Evolutionary conservation across 805 yeast species (phyloP), one percentile per base, ranked within the genome.

Genomic region (Suhomyces vadensis): DNA sequence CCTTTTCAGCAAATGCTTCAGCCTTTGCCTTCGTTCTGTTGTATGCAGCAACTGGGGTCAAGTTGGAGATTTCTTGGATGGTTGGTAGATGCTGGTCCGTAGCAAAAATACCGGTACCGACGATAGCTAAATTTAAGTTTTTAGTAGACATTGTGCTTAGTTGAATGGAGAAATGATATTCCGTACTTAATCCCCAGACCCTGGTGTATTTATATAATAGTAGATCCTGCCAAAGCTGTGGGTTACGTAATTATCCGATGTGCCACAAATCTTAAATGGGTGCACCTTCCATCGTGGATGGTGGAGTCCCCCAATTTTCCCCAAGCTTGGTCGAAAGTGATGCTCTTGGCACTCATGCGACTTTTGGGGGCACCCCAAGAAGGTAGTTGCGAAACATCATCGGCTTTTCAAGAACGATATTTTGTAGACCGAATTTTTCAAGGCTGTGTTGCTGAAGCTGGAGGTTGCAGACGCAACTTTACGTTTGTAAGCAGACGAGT

Each of bases 81-180:
- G 86, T 79, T 33, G 97, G 98, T 51, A 87, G 75, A 62, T 92
- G 98, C 44, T 78, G 74, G 50, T 85, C 87, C 22, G 80, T 79
- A 49, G 98, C 97, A 61, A 92, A 92, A 57, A 92, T 87, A 55
- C 94, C 94, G 3, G 94, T 86, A 43, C 94, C 94, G 44, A 85
- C 77, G 37, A 85, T 69, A 42, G 86, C 89, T 40, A 83, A 78
- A 60, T 79, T 83, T 37, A 78, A 65, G 27, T 25, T 35, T 21
- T 36, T 41, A 23, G 49, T n/a, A 36, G 44, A 13, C 49, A 45
- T 45, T 24, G n/a, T 44, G 6, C 9, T 8, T 19, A 26, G 11
- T 31, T 6, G 43, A 19, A 6, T 31, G 23, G 20, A 20, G 9
- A 13, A 6, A 5, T 17, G 13, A 2, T 24, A 29, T 24, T 33